Evolutionary conservation across 345 rosid genomes (phyloP).

Genomic region (Raphanus raphanistrum): DNA sequence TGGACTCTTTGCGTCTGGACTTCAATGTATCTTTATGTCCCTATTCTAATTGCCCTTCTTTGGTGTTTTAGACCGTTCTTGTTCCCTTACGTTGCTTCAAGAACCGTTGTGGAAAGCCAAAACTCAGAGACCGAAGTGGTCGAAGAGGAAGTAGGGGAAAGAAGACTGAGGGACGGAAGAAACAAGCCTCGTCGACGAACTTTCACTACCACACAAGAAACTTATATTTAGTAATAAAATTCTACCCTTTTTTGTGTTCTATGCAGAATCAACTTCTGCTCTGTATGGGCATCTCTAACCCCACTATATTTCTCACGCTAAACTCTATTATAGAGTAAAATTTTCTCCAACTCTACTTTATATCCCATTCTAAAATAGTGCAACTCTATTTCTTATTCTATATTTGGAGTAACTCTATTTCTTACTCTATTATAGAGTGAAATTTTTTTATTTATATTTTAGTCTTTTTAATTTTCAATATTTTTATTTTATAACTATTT

Average conservation of each 20-base stretch:
- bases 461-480: too few relatives aligned
- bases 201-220: slow-evolving; percentile 12
- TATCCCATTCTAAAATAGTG: too few relatives aligned
- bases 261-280: neutral
- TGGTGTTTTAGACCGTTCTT: slow-evolving; percentile 49
- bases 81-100: slow-evolving; percentile 35
- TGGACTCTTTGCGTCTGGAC: slow-evolving; percentile 80
- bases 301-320: too few relatives aligned
- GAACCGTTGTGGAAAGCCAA: neutral
- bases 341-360: too few relatives aligned
- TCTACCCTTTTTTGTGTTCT: neutral
- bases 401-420: too few relatives aligned
- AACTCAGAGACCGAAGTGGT: slow-evolving; percentile 4
- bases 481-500: too few relatives aligned
- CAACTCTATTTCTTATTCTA: too few relatives aligned
- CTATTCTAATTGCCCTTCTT: slow-evolving; percentile 39
- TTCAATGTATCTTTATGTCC: slow-evolving; percentile 48
- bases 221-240: neutral
- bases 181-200: slow-evolving; percentile 33
- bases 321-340: too few relatives aligned
- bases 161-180: slow-evolving; percentile 51
- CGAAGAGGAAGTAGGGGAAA: slow-evolving; percentile 28
- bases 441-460: too few relatives aligned
- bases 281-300: neutral
- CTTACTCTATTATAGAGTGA: too few relatives aligned